Percentiles rank a stretch among this genome's conserved stretches.
Evolutionary conservation across 2,329 filamentous ascomycete genomes (phyloP).

Genomic region (Alternaria novae-zelandiae): DNA sequence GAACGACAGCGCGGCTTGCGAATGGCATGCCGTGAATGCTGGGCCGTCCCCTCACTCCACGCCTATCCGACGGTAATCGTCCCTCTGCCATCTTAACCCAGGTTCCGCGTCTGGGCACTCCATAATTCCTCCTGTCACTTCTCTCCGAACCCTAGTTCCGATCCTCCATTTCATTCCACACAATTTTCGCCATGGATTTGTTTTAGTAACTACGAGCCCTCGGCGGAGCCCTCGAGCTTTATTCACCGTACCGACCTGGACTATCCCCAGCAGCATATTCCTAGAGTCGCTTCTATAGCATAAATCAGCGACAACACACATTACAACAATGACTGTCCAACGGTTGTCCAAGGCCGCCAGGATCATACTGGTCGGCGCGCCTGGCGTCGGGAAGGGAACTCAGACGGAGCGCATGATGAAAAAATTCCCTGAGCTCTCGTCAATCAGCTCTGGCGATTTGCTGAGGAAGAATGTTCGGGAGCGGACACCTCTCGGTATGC

Average conservation of each 20-base stretch:
- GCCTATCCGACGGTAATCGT: constrained; percentile 6
- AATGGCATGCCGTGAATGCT: constrained; percentile 2
- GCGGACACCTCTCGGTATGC: constrained; percentile 79
- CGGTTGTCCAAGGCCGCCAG: constrained; percentile 72
- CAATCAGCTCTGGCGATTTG: constrained; percentile 93
- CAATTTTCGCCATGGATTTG: constrained; percentile 18
- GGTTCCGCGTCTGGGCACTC: background rate
- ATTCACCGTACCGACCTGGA: constrained; percentile 21
- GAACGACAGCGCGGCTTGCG: constrained; percentile 6
- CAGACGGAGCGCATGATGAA: constrained; percentile 88
- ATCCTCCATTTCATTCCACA: background rate
- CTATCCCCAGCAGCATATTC: constrained; percentile 6
- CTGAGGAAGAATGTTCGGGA: constrained; percentile 91
- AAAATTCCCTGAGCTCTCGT: constrained; percentile 85
- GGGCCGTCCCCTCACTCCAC: constrained; percentile 11
- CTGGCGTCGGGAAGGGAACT: constrained; percentile 96
- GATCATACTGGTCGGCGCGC: constrained; percentile 92
- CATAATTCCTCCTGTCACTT: background rate
- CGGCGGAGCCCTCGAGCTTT: constrained; percentile 32
- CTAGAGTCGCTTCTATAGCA: background rate
- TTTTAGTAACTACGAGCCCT: constrained; percentile 29
- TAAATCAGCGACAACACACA: background rate
- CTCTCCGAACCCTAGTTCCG: background rate
- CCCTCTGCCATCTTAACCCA: background rate
- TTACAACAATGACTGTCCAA: constrained; percentile 28